These are phyloP conservation scores for Salvia sclarea DNA, from an alignment of 305 asterid species.

Conservation along the genomic window DNA sequence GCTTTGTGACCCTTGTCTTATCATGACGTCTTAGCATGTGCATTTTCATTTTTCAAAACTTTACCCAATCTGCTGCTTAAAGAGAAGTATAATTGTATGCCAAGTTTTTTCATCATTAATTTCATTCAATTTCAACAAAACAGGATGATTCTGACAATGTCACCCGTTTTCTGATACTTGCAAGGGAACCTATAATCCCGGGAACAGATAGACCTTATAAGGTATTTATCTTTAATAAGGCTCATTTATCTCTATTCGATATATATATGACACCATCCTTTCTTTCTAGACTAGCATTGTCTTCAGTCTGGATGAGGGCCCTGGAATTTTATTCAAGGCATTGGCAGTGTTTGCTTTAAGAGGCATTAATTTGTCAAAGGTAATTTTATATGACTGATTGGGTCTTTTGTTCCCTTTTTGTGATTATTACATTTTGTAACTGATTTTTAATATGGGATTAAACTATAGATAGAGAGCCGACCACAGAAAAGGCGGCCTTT, in stretches of 20 bases:
- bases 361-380: constrained; percentile 74
- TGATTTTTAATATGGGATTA: neutral
- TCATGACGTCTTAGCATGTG: neutral
- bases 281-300: constrained; percentile 73
- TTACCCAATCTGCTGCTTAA: neutral
- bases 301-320: constrained; percentile 85
- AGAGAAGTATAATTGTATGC: neutral
- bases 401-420: constrained; percentile 1
- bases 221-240: constrained; percentile 45
- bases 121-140: constrained; percentile 29
- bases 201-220: constrained; percentile 67
- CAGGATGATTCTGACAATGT: constrained; percentile 75
- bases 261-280: neutral
- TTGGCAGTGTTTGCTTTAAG: constrained; percentile 78
- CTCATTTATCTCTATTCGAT: constrained; percentile 5
- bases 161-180: constrained; percentile 81
- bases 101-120: constrained; percentile 15
- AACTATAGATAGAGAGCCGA: constrained; percentile 76
- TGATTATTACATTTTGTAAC: constrained; percentile 20
- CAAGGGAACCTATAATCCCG: constrained; percentile 87
- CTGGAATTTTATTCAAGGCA: constrained; percentile 87
- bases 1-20: too few relatives aligned
- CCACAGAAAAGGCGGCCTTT: constrained; percentile 73
- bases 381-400: constrained; percentile 27
- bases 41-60: neutral